Evolutionary conservation across 2,329 filamentous ascomycete species (phyloP).

Genomic region (Emmonsiellopsis sp.): DNA sequence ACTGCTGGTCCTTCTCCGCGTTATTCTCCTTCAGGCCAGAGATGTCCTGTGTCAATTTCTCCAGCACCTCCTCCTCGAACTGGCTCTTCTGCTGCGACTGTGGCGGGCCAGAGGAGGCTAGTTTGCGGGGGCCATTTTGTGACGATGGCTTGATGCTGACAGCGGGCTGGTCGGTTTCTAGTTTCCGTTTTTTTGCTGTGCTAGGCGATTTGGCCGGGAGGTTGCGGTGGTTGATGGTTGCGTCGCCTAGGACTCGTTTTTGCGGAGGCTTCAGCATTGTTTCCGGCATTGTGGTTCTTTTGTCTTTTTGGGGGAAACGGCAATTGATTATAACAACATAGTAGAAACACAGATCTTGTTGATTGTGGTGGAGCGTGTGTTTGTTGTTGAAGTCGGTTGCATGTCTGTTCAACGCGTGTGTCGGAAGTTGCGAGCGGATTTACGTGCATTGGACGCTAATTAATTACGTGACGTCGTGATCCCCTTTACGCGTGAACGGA

Average conservation of each 20-base stretch:
- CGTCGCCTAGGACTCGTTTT: slow-evolving; percentile 64
- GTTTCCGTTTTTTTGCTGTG: slow-evolving; percentile 71
- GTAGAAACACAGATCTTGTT: not conserved
- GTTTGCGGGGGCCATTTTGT: slow-evolving; percentile 50
- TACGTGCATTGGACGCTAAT: not conserved
- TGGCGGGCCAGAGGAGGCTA: slow-evolving; percentile 44
- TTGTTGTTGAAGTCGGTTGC: not conserved
- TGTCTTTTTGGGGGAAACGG: not conserved
- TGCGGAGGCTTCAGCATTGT: slow-evolving; percentile 43
- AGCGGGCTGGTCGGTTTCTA: slow-evolving; percentile 48
- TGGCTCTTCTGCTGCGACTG: slow-evolving; percentile 67
- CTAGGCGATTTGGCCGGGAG: slow-evolving; percentile 44
- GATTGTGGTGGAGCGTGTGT: not conserved
- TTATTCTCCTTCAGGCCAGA: slow-evolving; percentile 76
- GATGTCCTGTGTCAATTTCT: slow-evolving; percentile 93
- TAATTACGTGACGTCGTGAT: slow-evolving; percentile 2
- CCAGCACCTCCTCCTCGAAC: slow-evolving; percentile 88
- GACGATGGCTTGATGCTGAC: slow-evolving; percentile 52
- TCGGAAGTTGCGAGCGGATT: not conserved
- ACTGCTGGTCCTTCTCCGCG: slow-evolving; percentile 86
- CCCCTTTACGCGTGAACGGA: not conserved
- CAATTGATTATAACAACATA: slow-evolving; percentile 11
- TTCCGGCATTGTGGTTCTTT: slow-evolving; percentile 28
- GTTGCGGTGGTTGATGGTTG: slow-evolving; percentile 56
- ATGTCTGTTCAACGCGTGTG: not conserved